Base-by-base conservation (phyloP, 23 red algal genomes). In the Pyropia haitanensis region DNA sequence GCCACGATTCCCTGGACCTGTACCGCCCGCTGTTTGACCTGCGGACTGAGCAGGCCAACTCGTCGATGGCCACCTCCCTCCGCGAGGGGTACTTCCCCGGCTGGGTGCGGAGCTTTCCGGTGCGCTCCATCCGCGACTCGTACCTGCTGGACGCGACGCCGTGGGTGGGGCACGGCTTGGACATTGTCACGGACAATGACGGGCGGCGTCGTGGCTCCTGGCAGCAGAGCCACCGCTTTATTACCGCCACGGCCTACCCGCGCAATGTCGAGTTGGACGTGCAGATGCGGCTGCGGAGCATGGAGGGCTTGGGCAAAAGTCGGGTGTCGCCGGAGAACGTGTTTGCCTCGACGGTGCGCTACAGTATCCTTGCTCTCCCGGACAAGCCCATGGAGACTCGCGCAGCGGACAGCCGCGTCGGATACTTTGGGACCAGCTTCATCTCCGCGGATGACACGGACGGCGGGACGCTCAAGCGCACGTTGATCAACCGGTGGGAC, bases 21-120 rank as follows among this genome's bases (percentile, higher is more conserved):
- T 77, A 77, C 51, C 73, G 49, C 23, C 73, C 73, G 20, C 59
- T 31, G 58, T 25, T 66, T 2, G 49, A 53, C 8, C 13, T 67
- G 25, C 63, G 61, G 21, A 51, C 64, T 4, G 57, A 25, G 18
- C 4, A 16, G 16, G 12, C 33, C 7, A 6, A 33, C 48, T 77
- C 73, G 19, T 15, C 5, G 5, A 19, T 77, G 56, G 51, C 44
- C 15, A 3, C 14, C 5, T 21, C 73, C 2, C 64, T 31, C 17
- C 25, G 24, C 9, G 25, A 30, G 0, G 73, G 73, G 5, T 39
- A 27, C 14, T 63, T 23, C 16, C 18, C 58, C 44, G 73, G 73
- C n/a, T 63, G 58, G 73, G 18, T 24, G 23, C 23, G 18, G 7
- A 65, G 2, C 1, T 60, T 77, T 6, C 14, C 59, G 1, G 64